phyloP scores from a whole-genome alignment of 768 basidiomycete species.

The Tulasnella sp. region DNA sequence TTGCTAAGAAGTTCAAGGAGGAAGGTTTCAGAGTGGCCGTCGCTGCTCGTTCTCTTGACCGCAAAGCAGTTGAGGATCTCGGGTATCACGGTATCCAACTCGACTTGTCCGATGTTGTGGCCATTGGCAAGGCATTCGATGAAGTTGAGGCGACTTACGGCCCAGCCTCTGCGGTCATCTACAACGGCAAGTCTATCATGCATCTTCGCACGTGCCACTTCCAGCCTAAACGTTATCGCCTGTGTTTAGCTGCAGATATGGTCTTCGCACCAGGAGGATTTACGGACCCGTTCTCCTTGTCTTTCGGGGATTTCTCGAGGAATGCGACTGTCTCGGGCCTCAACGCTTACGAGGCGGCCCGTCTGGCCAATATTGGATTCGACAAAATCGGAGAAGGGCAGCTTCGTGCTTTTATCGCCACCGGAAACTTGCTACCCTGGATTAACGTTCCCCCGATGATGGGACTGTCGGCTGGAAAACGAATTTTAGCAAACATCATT shows the following conservation, averaged over 20 bases:
- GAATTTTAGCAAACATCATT: neutral
- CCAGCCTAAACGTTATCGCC: too few species aligned
- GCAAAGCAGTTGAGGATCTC: neutral
- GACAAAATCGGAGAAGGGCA: neutral
- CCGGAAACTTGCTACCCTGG: conserved; percentile 1
- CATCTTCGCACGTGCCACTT: too few species aligned
- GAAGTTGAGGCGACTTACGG: neutral
- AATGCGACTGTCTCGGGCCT: neutral
- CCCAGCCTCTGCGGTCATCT: conserved; percentile 1
- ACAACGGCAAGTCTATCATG: neutral
- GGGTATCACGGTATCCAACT: neutral
- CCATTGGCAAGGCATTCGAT: neutral
- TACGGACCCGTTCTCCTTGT: neutral
- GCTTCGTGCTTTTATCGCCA: neutral
- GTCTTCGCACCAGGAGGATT: neutral
- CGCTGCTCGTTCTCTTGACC: neutral
- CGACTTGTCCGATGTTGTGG: neutral
- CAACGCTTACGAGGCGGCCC: neutral
- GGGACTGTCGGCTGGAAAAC: neutral
- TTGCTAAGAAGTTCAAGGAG: neutral
- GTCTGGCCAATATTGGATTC: neutral
- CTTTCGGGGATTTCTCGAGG: neutral
- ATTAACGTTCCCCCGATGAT: neutral
- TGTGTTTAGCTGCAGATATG: neutral
- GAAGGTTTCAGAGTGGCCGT: conserved; percentile 9